Evolutionary conservation across 345 rosid species (phyloP), one percentile per base, ranked within the genome.

Genomic region (Chamaenerion angustifolium): DNA sequence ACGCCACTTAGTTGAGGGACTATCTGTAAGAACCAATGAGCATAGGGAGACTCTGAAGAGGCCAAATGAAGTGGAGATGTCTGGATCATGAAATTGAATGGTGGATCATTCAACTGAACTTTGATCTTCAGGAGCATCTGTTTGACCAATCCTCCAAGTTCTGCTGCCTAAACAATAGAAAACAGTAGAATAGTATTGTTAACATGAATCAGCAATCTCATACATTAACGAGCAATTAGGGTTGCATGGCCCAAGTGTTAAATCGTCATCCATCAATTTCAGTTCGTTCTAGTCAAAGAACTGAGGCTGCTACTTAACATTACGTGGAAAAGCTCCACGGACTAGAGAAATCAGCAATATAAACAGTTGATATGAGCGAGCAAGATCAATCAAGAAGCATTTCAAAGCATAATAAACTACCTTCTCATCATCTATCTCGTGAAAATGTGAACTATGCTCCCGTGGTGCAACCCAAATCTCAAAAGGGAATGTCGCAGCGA

Each of bases 81-180:
- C 13, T 87, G 96, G 66, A 87, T 87, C 95, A 87, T 87, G 57
- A 80, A 82, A 59, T 84, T 80, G 72, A 74, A 87, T 0, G 93
- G 93, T 0, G 82, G 95, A n/a, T 72, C 68, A 11, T 87, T 74
- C 62, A 87, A 58, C 42, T 78, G 93, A 48, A 55, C 43, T 10
- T 68, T 59, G 43, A 84, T 71, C 73, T 87, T 87, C 55, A 57
- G 71, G 12, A 87, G 89, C 78, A 72, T 71, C 57, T 82, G 79
- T 74, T 75, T 84, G 47, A 84, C 57, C 46, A 87, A 18, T 51
- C 77, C 79, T 51, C 93, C 93, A 15, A 84, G 82, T 49, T 92
- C 95, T 56, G 67, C 64, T 40, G 80, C 94, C 95, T 86, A 84
- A 55, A 66, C 12, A 45, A 25, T 7, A 15, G 47, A 56, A 16